Conservation (phyloP, 495 filamentous ascomycete genomes). For the Xylaria nigripes region DNA sequence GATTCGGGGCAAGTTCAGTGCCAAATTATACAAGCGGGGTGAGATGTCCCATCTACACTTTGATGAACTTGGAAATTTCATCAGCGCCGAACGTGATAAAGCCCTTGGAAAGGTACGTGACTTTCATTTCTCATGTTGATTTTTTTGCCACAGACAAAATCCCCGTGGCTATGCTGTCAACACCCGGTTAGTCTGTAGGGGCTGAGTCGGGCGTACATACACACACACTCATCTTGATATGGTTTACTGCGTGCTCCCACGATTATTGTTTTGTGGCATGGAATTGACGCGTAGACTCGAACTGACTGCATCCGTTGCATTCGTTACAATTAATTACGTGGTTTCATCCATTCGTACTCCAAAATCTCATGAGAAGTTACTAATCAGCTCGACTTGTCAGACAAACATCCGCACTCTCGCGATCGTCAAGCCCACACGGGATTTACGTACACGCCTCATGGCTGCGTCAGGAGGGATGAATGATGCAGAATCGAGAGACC, state of each 20-base stretch:
- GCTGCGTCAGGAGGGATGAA: conserved; percentile 64
- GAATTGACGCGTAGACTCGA: too few species aligned
- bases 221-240: too few species aligned
- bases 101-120: conserved; percentile 64
- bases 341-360: too few species aligned
- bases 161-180: neutral
- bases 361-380: too few species aligned
- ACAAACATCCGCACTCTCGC: conserved; percentile 59
- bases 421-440: conserved; percentile 72
- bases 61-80: conserved; percentile 78
- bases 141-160: neutral
- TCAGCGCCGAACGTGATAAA: conserved; percentile 78
- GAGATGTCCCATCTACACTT: conserved; percentile 70
- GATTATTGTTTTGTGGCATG: too few species aligned
- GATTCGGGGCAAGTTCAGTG: conserved; percentile 83
- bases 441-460: conserved; percentile 68
- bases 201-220: too few species aligned
- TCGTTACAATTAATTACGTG: too few species aligned
- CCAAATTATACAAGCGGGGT: conserved; percentile 75
- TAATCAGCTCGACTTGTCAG: conserved; percentile 27
- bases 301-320: too few species aligned
- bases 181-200: too few species aligned
- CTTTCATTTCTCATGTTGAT: neutral
- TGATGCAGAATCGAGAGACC: conserved; percentile 67
- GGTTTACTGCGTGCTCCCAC: too few species aligned